phyloP scores from a whole-genome alignment of 2,329 filamentous ascomycete species.

The Cercospora sojina region DNA sequence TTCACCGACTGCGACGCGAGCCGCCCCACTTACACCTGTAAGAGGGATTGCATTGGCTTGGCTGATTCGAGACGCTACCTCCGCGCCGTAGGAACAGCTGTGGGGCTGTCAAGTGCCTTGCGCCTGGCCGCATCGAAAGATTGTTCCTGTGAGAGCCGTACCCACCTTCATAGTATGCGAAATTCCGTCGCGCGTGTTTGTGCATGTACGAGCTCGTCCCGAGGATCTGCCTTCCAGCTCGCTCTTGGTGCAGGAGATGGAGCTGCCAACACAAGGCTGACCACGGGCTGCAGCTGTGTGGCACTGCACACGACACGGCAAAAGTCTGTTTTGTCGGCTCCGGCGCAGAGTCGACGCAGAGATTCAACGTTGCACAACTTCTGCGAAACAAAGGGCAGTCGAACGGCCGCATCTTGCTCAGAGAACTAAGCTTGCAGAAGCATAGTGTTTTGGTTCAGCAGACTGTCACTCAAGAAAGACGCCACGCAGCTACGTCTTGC shows the following conservation, averaged over 20 bases:
- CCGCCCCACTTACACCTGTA: neutral
- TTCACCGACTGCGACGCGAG: neutral
- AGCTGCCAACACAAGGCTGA: conserved; percentile 14
- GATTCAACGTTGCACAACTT: neutral
- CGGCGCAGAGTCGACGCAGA: neutral
- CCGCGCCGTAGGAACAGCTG: neutral
- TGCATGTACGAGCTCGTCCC: neutral
- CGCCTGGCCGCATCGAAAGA: neutral
- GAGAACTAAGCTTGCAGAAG: neutral
- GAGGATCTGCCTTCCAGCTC: conserved; percentile 11
- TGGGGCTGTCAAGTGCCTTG: neutral
- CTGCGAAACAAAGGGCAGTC: neutral
- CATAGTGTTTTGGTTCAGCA: neutral
- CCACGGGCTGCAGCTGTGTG: conserved; percentile 6
- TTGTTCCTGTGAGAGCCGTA: neutral
- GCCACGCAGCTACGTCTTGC: neutral
- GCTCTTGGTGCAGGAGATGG: conserved; percentile 10
- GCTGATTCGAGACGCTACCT: neutral
- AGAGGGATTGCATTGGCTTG: neutral
- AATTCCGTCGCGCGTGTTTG: neutral
- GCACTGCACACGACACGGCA: conserved; percentile 1
- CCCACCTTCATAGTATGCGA: neutral
- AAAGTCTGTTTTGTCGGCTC: neutral
- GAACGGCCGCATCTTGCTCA: neutral
- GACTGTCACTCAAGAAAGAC: neutral